Conservation (phyloP, 805 yeast species). For the Yamadazyma takamatsuzukensis region DNA sequence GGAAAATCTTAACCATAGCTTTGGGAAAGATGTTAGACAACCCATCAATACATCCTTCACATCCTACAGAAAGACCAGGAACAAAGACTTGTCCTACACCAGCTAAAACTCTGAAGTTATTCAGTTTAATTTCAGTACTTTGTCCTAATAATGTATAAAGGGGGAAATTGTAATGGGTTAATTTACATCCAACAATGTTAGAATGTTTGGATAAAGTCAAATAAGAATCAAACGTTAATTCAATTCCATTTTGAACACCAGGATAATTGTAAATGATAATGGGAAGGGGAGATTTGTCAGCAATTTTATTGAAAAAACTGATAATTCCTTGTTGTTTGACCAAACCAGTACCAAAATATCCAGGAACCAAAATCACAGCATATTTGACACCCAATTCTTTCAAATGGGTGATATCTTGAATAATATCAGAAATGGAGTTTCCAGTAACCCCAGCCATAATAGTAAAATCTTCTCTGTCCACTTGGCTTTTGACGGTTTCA, state of each 20-base stretch:
- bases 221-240: slow-evolving; percentile 35
- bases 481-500: slow-evolving; percentile 25
- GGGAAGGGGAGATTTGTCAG: slow-evolving; percentile 41
- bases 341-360: slow-evolving; percentile 46
- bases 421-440: slow-evolving; percentile 42
- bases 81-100: slow-evolving; percentile 52
- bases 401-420: slow-evolving; percentile 33
- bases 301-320: slow-evolving; percentile 41
- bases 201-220: slow-evolving; percentile 41
- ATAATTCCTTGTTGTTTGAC: slow-evolving; percentile 43
- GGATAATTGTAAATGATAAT: slow-evolving; percentile 46
- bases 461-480: slow-evolving; percentile 32
- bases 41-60: slow-evolving; percentile 51
- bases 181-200: slow-evolving; percentile 50
- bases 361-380: slow-evolving; percentile 42
- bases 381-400: slow-evolving; percentile 37
- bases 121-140: slow-evolving; percentile 30
- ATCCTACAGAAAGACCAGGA: slow-evolving; percentile 47
- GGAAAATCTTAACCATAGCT: slow-evolving; percentile 40
- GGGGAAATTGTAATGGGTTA: slow-evolving; percentile 50
- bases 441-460: slow-evolving; percentile 49
- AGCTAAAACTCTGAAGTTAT: slow-evolving; percentile 43
- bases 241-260: slow-evolving; percentile 43
- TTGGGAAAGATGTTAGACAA: slow-evolving; percentile 52
- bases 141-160: slow-evolving; percentile 45